These are phyloP conservation scores for Aspergillus mulundensis DNA, from an alignment of 495 filamentous ascomycete species.

Conservation along the genomic window DNA sequence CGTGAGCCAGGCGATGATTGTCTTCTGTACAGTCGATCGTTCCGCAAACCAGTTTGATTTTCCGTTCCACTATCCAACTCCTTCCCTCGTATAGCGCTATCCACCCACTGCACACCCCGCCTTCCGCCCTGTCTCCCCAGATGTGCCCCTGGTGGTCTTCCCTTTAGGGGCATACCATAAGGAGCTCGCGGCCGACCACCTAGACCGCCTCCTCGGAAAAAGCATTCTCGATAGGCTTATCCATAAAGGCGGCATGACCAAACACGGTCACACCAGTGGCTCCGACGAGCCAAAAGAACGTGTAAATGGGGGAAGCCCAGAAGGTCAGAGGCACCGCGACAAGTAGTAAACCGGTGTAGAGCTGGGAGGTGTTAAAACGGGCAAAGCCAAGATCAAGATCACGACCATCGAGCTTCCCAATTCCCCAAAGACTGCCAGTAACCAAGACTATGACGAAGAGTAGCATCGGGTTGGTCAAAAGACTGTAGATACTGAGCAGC, in stretches of 20 bases:
- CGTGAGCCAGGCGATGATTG: conserved; percentile 23
- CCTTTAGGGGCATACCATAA: conserved; percentile 90
- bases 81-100: conserved; percentile 56
- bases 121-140: conserved; percentile 55
- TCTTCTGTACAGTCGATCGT: conserved; percentile 25
- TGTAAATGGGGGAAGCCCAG: conserved; percentile 73
- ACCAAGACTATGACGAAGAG: conserved; percentile 91
- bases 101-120: conserved; percentile 53
- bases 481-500: conserved; percentile 92
- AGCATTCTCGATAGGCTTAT: conserved; percentile 99
- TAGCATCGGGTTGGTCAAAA: conserved; percentile 77
- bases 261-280: conserved; percentile 87
- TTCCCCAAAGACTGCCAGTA: conserved; percentile 78
- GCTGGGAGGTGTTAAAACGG: conserved; percentile 83
- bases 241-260: conserved; percentile 93
- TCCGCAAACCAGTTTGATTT: conserved; percentile 52
- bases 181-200: conserved; percentile 99
- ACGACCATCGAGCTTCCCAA: conserved; percentile 78
- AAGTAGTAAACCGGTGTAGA: conserved; percentile 84
- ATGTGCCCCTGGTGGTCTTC: conserved; percentile 93
- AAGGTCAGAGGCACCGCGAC: conserved; percentile 79
- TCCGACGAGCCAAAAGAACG: conserved; percentile 90
- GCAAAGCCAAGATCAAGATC: conserved; percentile 83
- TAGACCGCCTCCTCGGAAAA: conserved; percentile 99
- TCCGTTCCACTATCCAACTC: conserved; percentile 68